Evolutionary conservation across 768 basidiomycete species (phyloP), one percentile per base, ranked within the genome.

Genomic region (Phaffia australis): DNA sequence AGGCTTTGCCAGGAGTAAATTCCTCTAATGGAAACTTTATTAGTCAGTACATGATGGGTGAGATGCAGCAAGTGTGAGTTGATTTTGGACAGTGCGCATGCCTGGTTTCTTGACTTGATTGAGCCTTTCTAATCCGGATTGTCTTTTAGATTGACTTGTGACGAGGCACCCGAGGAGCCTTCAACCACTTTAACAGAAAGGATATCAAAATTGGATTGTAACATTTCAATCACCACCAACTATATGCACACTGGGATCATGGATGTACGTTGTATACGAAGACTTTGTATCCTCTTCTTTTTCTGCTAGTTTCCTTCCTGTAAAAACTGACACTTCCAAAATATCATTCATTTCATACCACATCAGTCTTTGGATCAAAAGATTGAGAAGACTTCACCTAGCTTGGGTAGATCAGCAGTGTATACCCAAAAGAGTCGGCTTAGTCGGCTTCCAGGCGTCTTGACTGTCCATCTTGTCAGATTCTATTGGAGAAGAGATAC

Each of bases 401-500:
- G 83, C 3, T 80, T 99, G 1, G 86, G 84, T 0, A 84, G 92
- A 16, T 82, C 88, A 51, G 93, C 93, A 0, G 76, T 81, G 0
- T 98, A 98, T 79, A 84, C 80, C 25, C 85, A 89, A 73, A 84
- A 83, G 48, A 86, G 88, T 3, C 85, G 91, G 11, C 73, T 99
- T 59, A 83, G 88, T 15, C 83, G 93, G 25, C 79, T 98, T 16
- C 95, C 95, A 0, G 61, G 66, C 25, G 75, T 75, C 72, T 81
- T 95, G 25, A 85, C 86, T 6, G 83, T 98, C 4, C 91, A 98
- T 72, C 89, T 97, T 87, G 92, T 93, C 16, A 87, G 95, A 56
- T 99, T 98, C 76, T 87, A 85, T 64, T 99, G 95, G 95, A 80
- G 89, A 68, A 80, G 83, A 48, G 95, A 98, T 71, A 92, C 95